Base-by-base conservation (phyloP, 192 early-diverging fungal genomes). In the Gaertneriomyces semiglobifer region DNA sequence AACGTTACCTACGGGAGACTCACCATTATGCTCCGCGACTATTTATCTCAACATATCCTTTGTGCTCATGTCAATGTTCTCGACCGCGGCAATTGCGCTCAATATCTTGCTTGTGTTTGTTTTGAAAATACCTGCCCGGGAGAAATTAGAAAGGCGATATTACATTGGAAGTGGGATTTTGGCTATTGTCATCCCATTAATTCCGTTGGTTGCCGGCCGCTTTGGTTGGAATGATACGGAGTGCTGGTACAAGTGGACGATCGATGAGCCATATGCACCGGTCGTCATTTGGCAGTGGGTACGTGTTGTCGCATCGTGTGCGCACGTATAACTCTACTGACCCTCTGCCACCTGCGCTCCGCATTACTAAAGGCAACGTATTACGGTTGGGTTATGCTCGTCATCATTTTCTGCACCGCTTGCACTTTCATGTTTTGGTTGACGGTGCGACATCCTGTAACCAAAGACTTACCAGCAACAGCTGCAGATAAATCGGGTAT, bases 41-140 rank as follows among this genome's bases (percentile, higher is more conserved):
- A 66, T 66, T 44, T 66, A 47, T 25, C 14, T 66, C 11, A 33
- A 55, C 7, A 7, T 57, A 11, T 18, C 39, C 39, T 66, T 57
- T 41, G 53, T 66, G 38, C 64, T 66, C 41, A 38, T 47, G 9
- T 44, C 40, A 9, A 42, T 66, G 10, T 57, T 55, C 42, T 45
- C 14, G 14, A 57, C 64, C 12, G 53, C 54, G 5, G 25, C 43
- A 0, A 66, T 66, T 42, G 52, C 48, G 7, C 46, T 66, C 33
- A 66, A 66, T 44, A 52, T 66, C 19, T 51, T 66, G 41, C 53
- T 66, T 54, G 64, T 66, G n/a, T 66, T 66, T 45, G 64, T 66
- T 39, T 8, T 66, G 19, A 66, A 66, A 66, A 3, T 66, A 12
- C 11, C 25, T 16, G 6, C 38, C 12, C 44, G 45, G 20, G 5